These are phyloP conservation scores for Maudiozyma humilis DNA, from an alignment of 1,139 yeast genomes.

Conservation along the genomic window DNA sequence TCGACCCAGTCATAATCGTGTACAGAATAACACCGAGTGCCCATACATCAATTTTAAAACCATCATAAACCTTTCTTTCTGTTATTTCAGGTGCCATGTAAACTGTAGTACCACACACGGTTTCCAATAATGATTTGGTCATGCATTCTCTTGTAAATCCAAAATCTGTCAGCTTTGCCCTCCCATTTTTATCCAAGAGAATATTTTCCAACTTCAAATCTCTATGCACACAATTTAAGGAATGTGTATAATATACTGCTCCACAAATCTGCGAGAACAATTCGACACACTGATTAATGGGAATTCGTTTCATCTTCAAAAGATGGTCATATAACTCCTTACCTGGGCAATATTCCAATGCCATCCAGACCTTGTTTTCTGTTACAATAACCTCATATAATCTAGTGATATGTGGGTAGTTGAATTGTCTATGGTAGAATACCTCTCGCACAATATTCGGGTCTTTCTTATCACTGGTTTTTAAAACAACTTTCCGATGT, in stretches of 20 bases:
- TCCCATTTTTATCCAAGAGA: slow-evolving; percentile 58
- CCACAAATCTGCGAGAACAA: slow-evolving; percentile 73
- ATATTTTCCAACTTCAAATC: slow-evolving; percentile 86
- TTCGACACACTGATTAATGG: slow-evolving; percentile 45
- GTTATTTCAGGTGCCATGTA: slow-evolving; percentile 93
- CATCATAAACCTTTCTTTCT: slow-evolving; percentile 61
- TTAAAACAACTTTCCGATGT: slow-evolving; percentile 70
- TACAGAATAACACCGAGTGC: slow-evolving; percentile 88
- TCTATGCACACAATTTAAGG: slow-evolving; percentile 75
- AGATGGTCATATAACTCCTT: slow-evolving; percentile 76
- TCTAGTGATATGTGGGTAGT: slow-evolving; percentile 76
- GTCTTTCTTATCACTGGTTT: slow-evolving; percentile 74
- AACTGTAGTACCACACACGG: slow-evolving; percentile 89
- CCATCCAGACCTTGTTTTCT: slow-evolving; percentile 77
- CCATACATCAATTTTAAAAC: slow-evolving; percentile 84
- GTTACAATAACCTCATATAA: slow-evolving; percentile 81
- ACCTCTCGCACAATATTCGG: slow-evolving; percentile 90
- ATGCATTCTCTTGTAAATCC: slow-evolving; percentile 85
- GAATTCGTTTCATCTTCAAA: slow-evolving; percentile 46
- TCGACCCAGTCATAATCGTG: slow-evolving; percentile 74
- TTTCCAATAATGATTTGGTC: slow-evolving; percentile 52
- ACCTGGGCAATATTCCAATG: slow-evolving; percentile 82
- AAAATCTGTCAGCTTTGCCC: slow-evolving; percentile 78
- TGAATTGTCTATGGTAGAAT: slow-evolving; percentile 76
- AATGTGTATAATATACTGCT: slow-evolving; percentile 80